Percentiles rank a stretch among this genome's conserved stretches.
Conservation (phyloP, 495 filamentous ascomycete species). For the Xylaria grammica region DNA sequence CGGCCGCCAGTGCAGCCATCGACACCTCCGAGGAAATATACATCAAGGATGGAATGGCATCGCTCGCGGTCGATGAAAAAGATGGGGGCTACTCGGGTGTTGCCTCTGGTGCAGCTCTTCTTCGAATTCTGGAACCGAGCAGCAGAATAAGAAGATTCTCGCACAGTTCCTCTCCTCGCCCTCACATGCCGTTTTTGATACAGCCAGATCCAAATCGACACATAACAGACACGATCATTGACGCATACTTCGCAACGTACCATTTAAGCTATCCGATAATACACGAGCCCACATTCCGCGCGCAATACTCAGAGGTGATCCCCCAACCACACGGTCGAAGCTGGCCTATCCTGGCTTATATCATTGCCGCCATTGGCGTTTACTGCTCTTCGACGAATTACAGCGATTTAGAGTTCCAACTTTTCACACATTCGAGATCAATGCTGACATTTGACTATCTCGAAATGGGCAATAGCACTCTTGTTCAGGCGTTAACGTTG, state of each 20-base stretch:
- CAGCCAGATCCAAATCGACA: constrained; percentile 22
- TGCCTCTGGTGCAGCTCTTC: constrained; percentile 26
- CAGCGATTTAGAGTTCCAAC: constrained; percentile 53
- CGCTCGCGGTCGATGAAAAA: constrained; percentile 21
- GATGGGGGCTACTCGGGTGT: constrained; percentile 24
- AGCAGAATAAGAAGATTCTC: not conserved
- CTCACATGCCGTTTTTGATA: constrained; percentile 5
- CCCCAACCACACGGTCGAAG: constrained; percentile 53
- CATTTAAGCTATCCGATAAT: constrained; percentile 61
- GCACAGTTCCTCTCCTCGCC: too few relatives aligned
- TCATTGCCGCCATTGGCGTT: constrained; percentile 55
- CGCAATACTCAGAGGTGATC: constrained; percentile 58
- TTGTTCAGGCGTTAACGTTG: constrained; percentile 57
- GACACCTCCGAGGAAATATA: constrained; percentile 2
- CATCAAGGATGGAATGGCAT: constrained; percentile 29
- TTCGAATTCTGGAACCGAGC: constrained; percentile 21
- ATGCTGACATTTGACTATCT: constrained; percentile 51
- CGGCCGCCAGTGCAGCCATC: not conserved
- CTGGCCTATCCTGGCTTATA: constrained; percentile 58
- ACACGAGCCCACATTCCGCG: constrained; percentile 60
- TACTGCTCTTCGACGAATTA: constrained; percentile 56
- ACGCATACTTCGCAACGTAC: constrained; percentile 44
- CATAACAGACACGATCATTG: constrained; percentile 24
- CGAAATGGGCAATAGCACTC: constrained; percentile 58
- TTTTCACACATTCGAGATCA: constrained; percentile 51